Evolutionary conservation across 345 rosid genomes (phyloP), one percentile per base, ranked within the genome.

Genomic region (Chamaenerion angustifolium): DNA sequence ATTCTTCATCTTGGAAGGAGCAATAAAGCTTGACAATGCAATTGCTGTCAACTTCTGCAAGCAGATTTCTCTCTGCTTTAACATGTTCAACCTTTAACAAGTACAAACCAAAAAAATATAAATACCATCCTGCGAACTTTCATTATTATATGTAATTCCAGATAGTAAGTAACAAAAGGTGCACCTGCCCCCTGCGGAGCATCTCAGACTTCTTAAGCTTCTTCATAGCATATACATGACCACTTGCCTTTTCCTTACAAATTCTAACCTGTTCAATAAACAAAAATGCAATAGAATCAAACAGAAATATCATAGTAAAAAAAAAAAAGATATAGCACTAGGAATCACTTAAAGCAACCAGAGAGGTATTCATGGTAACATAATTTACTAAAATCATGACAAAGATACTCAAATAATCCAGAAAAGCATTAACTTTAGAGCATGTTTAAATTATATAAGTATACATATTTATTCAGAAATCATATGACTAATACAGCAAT

Each of bases 131-230:
- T 42, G 48, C n/a, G 4, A 25, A 58, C 17, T 35, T 31, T 45
- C 42, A 35, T 11, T 23, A 50, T 15, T 49, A 21, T 21, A 12
- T 50, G 25, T 16, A 42, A 23, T 19, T 40, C 44, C 10, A 46
- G 11, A 31, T 31, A 31, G 37, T 31, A 31, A 8, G 37, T 14
- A 4, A 42, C 46, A 46, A 50, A 52, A 16, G 42, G 35, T 31
- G 62, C 54, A 85, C 97, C 87, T 88, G 97, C 67, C 97, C 97
- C 66, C 97, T 85, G 14, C 95, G 88, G 64, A 88, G 89, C 97
- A 88, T 88, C 78, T 88, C 97, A 45, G 97, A 85, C 59, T 88
- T 88, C 67, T 82, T 85, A 46, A 88, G 93, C 74, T 85, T 89
- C 73, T 89, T 89, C 97, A 89, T 85, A 0, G 95, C 97, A 67